A percentile compares a stretch with the other conserved stretches of the same genome.
phyloP scores from a whole-genome alignment of 2,329 filamentous ascomycete species.

The Fusarium odoratissimum region DNA sequence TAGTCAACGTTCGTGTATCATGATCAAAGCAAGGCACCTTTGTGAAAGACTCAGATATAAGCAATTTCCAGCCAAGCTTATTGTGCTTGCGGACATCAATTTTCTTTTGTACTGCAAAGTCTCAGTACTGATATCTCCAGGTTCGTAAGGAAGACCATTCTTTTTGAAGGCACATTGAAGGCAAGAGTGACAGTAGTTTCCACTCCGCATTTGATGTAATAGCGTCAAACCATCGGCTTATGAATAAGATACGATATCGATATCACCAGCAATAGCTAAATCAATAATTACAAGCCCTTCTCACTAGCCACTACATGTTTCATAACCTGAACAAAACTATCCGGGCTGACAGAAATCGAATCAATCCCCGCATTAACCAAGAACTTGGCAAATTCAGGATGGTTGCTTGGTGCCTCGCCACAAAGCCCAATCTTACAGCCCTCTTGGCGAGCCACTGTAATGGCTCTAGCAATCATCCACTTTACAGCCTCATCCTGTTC shows the following conservation, averaged over 20 bases:
- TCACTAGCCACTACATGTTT: constrained; percentile 43
- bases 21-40: neutral
- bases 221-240: neutral
- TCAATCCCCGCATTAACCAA: constrained; percentile 51
- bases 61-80: neutral
- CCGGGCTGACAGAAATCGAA: constrained; percentile 54
- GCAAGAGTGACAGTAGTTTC: neutral
- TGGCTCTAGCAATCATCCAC: constrained; percentile 53
- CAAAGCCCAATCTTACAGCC: constrained; percentile 54
- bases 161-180: neutral
- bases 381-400: constrained; percentile 53
- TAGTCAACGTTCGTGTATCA: neutral
- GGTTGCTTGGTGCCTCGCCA: constrained; percentile 54
- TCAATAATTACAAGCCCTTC: neutral
- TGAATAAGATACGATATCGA: neutral
- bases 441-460: constrained; percentile 45
- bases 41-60: neutral
- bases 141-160: too few relatives aligned
- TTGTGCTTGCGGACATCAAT: neutral
- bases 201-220: neutral
- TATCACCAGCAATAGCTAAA: neutral
- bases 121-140: neutral
- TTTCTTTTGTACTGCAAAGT: too few relatives aligned
- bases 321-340: constrained; percentile 53
- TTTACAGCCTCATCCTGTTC: constrained; percentile 55